Evolutionary conservation across 257 asterid genomes (phyloP).

Genomic region (Schizonepeta tenuifolia): DNA sequence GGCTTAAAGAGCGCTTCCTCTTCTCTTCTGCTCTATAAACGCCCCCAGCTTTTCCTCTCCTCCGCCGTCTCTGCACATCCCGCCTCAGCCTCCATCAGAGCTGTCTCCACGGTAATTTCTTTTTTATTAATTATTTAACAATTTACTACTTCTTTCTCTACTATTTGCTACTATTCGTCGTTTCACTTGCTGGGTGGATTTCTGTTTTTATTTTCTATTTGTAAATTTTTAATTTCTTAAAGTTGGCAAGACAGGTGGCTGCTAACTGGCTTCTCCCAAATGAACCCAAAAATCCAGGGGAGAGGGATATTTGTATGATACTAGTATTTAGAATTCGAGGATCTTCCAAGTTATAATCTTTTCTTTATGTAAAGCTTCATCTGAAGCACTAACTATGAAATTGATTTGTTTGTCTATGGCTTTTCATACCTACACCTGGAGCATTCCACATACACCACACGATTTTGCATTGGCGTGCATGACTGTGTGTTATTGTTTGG

Average conservation of each 20-base stretch:
- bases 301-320: neutral
- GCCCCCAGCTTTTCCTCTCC: slow-evolving; percentile 39
- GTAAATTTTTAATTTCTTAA: neutral
- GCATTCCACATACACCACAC: neutral
- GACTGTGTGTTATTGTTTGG: neutral
- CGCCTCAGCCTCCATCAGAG: slow-evolving; percentile 55
- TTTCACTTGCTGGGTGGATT: neutral
- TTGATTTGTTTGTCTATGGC: neutral
- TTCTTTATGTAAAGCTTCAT: neutral
- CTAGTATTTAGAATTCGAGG: neutral
- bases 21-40: slow-evolving; percentile 47
- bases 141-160: neutral
- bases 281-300: neutral
- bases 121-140: neutral
- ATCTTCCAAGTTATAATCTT: neutral
- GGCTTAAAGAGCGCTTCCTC: slow-evolving; percentile 48
- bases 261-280: neutral
- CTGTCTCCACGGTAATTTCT: slow-evolving; percentile 68
- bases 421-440: neutral
- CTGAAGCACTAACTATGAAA: neutral
- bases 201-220: neutral
- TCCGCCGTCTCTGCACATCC: slow-evolving; percentile 36
- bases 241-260: neutral
- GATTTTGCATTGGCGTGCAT: neutral
- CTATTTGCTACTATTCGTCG: neutral